phyloP scores from a whole-genome alignment of 495 filamentous ascomycete species.

The Immersiella caudata region DNA sequence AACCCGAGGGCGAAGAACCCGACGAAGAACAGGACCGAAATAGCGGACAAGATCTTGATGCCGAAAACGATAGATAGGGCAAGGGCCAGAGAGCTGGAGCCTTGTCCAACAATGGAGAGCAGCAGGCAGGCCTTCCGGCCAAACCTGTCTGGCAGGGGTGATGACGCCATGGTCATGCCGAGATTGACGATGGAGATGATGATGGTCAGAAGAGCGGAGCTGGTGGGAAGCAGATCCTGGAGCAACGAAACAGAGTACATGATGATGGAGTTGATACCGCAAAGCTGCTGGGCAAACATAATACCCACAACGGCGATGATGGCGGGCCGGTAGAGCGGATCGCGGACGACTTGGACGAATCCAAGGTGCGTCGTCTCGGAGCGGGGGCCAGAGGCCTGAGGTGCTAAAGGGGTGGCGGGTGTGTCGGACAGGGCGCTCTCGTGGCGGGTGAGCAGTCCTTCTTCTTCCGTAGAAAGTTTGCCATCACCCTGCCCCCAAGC shows the following conservation, averaged over 20 bases:
- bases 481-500: constrained; percentile 56
- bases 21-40: constrained; percentile 83
- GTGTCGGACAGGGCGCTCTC: constrained; percentile 40
- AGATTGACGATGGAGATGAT: constrained; percentile 85
- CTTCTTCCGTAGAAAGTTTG: constrained; percentile 47
- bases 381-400: constrained; percentile 38
- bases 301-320: constrained; percentile 84
- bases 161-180: constrained; percentile 74
- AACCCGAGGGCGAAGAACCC: constrained; percentile 87
- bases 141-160: constrained; percentile 81
- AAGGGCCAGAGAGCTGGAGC: constrained; percentile 69
- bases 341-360: constrained; percentile 64
- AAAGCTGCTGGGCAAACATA: constrained; percentile 92
- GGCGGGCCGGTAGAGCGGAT: constrained; percentile 70
- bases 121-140: constrained; percentile 84
- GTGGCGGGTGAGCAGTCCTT: constrained; percentile 45
- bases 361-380: constrained; percentile 55
- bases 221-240: constrained; percentile 71
- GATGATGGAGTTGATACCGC: constrained; percentile 93
- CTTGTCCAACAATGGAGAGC: constrained; percentile 80
- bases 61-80: constrained; percentile 73
- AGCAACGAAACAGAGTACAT: constrained; percentile 97
- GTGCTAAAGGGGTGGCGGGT: constrained; percentile 44
- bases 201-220: constrained; percentile 79
- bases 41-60: constrained; percentile 71